These are phyloP conservation scores for Crataegus laevigata DNA, from an alignment of 306 rosid species.

Conservation along the genomic window DNA sequence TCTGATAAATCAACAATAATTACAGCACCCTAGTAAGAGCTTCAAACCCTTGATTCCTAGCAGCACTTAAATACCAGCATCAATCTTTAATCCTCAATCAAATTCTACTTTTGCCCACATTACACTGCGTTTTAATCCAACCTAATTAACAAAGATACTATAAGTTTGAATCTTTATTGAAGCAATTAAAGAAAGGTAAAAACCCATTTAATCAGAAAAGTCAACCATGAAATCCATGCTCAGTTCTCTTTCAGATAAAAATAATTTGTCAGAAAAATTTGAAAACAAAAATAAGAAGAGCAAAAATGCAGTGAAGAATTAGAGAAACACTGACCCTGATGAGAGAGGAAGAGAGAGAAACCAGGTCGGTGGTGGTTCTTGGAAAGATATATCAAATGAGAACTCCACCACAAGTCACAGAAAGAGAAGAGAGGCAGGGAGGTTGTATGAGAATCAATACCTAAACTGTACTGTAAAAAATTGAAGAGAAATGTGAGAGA, in stretches of 20 bases:
- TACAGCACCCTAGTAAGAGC: not conserved
- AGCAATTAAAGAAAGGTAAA: not conserved
- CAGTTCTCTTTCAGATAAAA: not conserved
- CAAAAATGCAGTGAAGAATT: not conserved
- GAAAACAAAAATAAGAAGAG: not conserved
- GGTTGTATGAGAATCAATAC: slow-evolving; percentile 4
- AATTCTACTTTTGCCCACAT: not conserved
- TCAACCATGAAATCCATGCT: not conserved
- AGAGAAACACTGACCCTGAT: slow-evolving; percentile 26
- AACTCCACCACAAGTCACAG: not conserved
- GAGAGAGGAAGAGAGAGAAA: slow-evolving; percentile 20
- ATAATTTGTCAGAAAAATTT: not conserved
- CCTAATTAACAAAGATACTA: not conserved
- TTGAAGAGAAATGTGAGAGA: not conserved
- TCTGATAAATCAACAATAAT: not conserved
- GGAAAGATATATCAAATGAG: slow-evolving; percentile 12
- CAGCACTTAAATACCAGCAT: not conserved
- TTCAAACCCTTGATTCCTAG: not conserved
- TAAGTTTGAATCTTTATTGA: not conserved
- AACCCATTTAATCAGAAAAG: not conserved
- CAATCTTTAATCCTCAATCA: not conserved
- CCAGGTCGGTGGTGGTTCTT: slow-evolving; percentile 22
- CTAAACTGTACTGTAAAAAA: not conserved
- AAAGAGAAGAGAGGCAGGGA: slow-evolving; percentile 13
- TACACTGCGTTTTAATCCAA: not conserved